Percentiles rank a stretch among this genome's conserved stretches.
Evolutionary conservation across 345 rosid genomes (phyloP).

Genomic region (Eutrema heterophyllum): DNA sequence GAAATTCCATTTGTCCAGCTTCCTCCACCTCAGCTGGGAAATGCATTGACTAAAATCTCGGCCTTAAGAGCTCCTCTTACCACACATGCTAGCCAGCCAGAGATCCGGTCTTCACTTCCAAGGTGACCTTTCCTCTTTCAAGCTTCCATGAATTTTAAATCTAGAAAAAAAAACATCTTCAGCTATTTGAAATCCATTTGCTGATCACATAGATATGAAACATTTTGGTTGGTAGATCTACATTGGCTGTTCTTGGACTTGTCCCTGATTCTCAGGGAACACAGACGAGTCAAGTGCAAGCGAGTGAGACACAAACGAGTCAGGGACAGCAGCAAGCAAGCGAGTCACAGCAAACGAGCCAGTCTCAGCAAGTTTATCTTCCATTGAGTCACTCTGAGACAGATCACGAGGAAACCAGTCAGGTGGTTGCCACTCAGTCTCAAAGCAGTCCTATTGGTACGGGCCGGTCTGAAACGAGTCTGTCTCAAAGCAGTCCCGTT

Average conservation of each 20-base stretch:
- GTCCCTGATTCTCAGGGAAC: conserved; percentile 52
- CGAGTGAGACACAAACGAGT: conserved; percentile 6
- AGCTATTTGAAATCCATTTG: conserved; percentile 7
- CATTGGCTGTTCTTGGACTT: conserved; percentile 73
- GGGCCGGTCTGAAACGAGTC: conserved; percentile 2
- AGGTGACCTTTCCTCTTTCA: conserved; percentile 37
- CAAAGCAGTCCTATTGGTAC: conserved; percentile 17
- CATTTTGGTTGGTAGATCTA: conserved; percentile 44
- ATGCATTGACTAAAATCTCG: conserved; percentile 65
- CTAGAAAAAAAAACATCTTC: neutral
- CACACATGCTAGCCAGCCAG: conserved; percentile 79
- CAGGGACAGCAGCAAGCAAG: conserved; percentile 21
- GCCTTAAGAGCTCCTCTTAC: conserved; percentile 75
- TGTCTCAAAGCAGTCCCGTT: conserved; percentile 16
- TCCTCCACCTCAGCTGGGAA: conserved; percentile 90
- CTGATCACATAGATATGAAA: conserved; percentile 14
- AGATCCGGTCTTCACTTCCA: conserved; percentile 72
- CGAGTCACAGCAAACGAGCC: conserved; percentile 16
- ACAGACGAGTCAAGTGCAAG: conserved; percentile 24
- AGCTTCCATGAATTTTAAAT: neutral
- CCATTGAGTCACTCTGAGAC: conserved; percentile 15
- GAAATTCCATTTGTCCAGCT: conserved; percentile 45
- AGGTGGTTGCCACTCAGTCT: conserved; percentile 13
- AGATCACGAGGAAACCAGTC: conserved; percentile 23
- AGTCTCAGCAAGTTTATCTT: conserved; percentile 23